Conservation (phyloP, 140 eudicot genomes). For the Cichorium intybus region DNA sequence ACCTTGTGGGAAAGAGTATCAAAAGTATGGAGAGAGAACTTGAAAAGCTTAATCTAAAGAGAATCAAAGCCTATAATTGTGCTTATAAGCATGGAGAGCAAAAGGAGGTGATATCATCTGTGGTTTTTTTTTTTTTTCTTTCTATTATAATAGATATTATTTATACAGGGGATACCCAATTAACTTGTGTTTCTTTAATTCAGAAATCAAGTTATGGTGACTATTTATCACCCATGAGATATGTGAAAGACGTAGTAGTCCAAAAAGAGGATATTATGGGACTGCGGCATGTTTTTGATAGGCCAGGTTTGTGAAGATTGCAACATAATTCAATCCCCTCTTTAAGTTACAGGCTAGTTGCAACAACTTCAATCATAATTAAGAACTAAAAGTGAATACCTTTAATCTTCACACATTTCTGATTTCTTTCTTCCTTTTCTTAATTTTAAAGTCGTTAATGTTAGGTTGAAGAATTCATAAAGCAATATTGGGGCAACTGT, state of each 20-base stretch:
- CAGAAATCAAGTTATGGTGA: background rate
- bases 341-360: background rate
- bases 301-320: background rate
- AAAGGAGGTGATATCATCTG: background rate
- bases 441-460: background rate
- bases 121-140: background rate
- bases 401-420: background rate
- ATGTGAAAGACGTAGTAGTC: background rate
- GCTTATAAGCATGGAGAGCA: background rate
- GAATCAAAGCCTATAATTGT: conserved; percentile 2
- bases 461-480: background rate
- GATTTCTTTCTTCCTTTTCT: background rate
- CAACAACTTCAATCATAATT: background rate
- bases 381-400: background rate
- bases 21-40: conserved; percentile 4
- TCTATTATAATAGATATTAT: background rate
- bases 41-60: conserved; percentile 7
- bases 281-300: background rate
- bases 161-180: background rate
- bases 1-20: conserved; percentile 13
- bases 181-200: background rate
- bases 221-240: background rate
- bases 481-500: no score
- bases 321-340: background rate
- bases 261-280: background rate